These are phyloP conservation scores for Aurinia saxatilis DNA, from an alignment of 345 rosid genomes.

Conservation along the genomic window DNA sequence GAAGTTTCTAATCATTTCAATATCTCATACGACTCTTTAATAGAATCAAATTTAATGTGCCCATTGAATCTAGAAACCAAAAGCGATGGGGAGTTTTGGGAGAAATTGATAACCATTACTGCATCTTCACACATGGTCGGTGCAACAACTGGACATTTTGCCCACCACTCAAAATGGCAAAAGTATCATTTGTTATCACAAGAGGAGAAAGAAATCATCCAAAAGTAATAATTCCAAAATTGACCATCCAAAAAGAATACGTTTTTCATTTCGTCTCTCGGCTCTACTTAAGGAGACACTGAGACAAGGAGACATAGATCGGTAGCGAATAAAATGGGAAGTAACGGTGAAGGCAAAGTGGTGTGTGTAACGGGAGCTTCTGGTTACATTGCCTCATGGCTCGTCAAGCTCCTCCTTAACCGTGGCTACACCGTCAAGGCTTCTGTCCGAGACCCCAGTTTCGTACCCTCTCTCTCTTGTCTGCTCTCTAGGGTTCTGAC, in stretches of 20 bases:
- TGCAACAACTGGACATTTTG: neutral
- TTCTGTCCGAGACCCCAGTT: constrained; percentile 40
- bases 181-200: too few species aligned
- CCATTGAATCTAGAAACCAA: neutral
- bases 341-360: constrained; percentile 26
- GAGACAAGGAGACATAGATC: neutral
- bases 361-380: constrained; percentile 50
- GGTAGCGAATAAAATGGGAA: neutral
- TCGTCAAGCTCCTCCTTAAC: constrained; percentile 39
- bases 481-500: neutral
- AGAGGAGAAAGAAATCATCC: neutral
- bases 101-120: neutral
- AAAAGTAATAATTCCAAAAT: neutral
- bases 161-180: neutral
- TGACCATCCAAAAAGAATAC: neutral
- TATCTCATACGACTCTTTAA: too few species aligned
- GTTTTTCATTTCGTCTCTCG: neutral
- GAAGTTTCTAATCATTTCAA: neutral
- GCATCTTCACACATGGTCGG: neutral
- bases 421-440: constrained; percentile 45
- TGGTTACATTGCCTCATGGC: constrained; percentile 48
- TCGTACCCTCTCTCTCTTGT: constrained; percentile 1
- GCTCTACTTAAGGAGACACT: neutral
- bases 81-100: neutral
- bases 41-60: neutral